Conservation (phyloP, 208 protist species). For the Borovskyia barvae region DNA sequence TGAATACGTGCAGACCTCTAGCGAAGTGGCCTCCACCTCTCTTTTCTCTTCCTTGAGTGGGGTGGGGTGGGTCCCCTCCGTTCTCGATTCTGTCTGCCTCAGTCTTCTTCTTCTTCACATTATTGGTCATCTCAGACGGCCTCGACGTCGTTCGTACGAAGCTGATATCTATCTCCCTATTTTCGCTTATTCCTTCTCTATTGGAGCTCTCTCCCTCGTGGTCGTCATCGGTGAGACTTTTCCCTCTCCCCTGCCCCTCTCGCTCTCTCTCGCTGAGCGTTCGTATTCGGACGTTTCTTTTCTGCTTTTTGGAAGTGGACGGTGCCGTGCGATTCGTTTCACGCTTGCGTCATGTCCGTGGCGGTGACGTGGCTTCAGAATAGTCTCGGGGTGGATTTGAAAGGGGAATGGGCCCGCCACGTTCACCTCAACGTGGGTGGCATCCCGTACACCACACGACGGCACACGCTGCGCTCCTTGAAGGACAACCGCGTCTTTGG, state of each 20-base stretch:
- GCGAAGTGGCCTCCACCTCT: no score
- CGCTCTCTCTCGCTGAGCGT: background rate
- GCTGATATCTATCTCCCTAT: no score
- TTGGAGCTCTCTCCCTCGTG: no score
- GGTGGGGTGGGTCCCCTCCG: no score
- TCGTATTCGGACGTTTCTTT: background rate
- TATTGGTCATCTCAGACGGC: no score
- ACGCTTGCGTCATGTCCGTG: background rate
- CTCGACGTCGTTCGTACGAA: no score
- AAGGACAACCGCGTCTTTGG: slow-evolving; percentile 46
- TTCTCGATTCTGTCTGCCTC: no score
- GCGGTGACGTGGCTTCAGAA: slow-evolving; percentile 33
- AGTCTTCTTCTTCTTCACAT: no score
- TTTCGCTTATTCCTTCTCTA: no score
- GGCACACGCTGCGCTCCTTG: slow-evolving; percentile 31
- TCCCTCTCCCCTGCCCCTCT: background rate
- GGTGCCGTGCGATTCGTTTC: background rate
- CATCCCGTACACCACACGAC: slow-evolving; percentile 40
- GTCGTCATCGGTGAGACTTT: no score
- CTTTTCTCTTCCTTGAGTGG: no score
- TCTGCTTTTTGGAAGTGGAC: background rate
- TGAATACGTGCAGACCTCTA: no score
- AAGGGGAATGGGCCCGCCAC: slow-evolving; percentile 36
- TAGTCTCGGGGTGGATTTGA: slow-evolving; percentile 42
- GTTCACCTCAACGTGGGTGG: slow-evolving; percentile 70